Conservation (phyloP, 2,329 filamentous ascomycete genomes). For the Rutstroemia sydowiana region DNA sequence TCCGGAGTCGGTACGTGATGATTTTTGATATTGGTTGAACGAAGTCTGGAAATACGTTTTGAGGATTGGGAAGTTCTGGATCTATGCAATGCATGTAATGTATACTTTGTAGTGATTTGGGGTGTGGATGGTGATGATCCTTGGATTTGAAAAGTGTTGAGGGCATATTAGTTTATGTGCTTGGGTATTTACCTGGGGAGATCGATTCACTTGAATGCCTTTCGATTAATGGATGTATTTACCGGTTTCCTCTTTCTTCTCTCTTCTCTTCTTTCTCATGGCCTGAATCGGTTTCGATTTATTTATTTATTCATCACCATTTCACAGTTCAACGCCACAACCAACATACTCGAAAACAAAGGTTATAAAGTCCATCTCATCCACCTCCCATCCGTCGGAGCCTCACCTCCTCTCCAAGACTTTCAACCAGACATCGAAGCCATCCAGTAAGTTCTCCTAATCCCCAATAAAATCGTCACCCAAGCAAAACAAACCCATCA, state of each 20-base stretch:
- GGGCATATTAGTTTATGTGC: too few species aligned
- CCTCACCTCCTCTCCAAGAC: slow-evolving; percentile 13
- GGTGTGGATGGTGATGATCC: too few species aligned
- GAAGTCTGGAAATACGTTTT: too few species aligned
- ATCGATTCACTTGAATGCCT: too few species aligned
- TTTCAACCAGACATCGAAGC: slow-evolving; percentile 31
- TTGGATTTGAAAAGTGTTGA: too few species aligned
- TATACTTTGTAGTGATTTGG: too few species aligned
- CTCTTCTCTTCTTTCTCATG: too few species aligned
- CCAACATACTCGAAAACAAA: slow-evolving; percentile 7
- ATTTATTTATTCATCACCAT: background rate
- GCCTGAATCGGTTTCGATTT: background rate
- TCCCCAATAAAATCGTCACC: background rate
- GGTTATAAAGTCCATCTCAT: slow-evolving; percentile 19
- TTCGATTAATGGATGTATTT: too few species aligned
- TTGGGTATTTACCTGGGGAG: too few species aligned
- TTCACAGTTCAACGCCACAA: background rate
- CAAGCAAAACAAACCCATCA: background rate
- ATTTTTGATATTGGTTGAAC: background rate
- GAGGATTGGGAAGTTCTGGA: too few species aligned
- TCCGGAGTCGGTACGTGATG: slow-evolving; percentile 14
- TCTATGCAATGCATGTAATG: too few species aligned
- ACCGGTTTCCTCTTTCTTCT: too few species aligned
- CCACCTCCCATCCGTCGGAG: slow-evolving; percentile 16
- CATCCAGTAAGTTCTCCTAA: background rate